Conservation (phyloP, 2,329 filamentous ascomycete genomes). For the Pseudopyricularia cyperi region DNA sequence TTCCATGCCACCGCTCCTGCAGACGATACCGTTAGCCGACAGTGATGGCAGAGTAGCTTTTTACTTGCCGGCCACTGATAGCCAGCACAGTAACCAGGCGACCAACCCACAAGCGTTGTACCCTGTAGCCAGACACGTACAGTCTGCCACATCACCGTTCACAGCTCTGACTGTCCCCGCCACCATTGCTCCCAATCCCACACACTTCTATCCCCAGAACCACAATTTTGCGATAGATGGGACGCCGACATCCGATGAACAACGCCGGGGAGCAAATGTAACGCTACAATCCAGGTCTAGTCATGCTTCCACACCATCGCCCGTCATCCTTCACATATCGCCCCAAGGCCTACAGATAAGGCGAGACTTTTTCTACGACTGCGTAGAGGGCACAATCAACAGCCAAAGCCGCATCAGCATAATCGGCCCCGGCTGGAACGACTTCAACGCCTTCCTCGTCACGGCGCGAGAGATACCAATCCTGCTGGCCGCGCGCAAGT, state of each 20-base stretch:
- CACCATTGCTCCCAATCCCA: neutral
- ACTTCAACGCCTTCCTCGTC: neutral
- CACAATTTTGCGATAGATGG: neutral
- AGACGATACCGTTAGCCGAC: neutral
- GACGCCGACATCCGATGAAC: neutral
- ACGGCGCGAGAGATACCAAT: neutral
- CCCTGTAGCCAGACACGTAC: neutral
- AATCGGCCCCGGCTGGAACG: neutral
- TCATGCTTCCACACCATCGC: neutral
- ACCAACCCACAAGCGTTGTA: neutral
- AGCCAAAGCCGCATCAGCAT: neutral
- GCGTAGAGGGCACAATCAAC: neutral
- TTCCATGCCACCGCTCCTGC: neutral
- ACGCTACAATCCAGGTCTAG: neutral
- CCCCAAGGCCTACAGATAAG: neutral
- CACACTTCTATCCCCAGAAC: neutral
- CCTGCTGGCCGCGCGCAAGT: neutral
- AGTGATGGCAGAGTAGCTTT: neutral
- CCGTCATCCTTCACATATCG: neutral
- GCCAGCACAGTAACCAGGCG: neutral
- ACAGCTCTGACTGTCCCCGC: neutral
- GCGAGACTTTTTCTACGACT: neutral
- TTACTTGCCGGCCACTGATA: neutral
- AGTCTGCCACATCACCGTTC: neutral
- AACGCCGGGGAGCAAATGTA: neutral